Conservation (phyloP, 257 asterid species). For the Cinchona pubescens region DNA sequence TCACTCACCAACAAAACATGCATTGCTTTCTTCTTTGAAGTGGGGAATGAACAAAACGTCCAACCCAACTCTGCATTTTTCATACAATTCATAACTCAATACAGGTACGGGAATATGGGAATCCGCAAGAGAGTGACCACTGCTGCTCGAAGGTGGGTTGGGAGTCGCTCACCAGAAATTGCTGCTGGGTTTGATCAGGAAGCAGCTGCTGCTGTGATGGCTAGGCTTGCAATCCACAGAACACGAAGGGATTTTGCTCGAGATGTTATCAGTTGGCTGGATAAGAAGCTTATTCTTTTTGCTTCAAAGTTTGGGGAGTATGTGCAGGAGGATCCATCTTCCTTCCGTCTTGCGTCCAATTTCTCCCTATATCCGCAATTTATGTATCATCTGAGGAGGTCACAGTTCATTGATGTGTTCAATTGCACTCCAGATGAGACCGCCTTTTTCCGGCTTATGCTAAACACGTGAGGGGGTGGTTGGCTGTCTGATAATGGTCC, state of each 20-base stretch:
- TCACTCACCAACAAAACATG: slow-evolving; percentile 69
- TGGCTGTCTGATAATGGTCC: slow-evolving; percentile 81
- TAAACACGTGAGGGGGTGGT: slow-evolving; percentile 93
- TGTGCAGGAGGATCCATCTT: slow-evolving; percentile 77
- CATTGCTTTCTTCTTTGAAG: slow-evolving; percentile 81
- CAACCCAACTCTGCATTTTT: slow-evolving; percentile 75
- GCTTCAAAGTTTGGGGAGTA: slow-evolving; percentile 88
- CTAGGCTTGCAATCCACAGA: slow-evolving; percentile 68
- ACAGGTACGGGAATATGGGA: slow-evolving; percentile 66
- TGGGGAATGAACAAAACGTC: slow-evolving; percentile 55
- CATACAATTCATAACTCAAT: slow-evolving; percentile 73
- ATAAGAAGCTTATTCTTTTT: slow-evolving; percentile 58
- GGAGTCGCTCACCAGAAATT: slow-evolving; percentile 66
- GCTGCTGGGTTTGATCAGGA: slow-evolving; percentile 89
- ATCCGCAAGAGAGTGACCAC: slow-evolving; percentile 87
- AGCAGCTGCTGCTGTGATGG: slow-evolving; percentile 92
- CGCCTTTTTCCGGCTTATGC: slow-evolving; percentile 68
- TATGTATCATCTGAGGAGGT: slow-evolving; percentile 81
- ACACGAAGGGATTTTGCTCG: slow-evolving; percentile 36
- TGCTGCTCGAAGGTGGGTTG: slow-evolving; percentile 90
- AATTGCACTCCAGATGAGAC: slow-evolving; percentile 90
- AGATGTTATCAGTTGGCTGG: slow-evolving; percentile 85
- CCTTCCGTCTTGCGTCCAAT: slow-evolving; percentile 73
- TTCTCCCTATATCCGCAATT: slow-evolving; percentile 90
- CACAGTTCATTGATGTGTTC: slow-evolving; percentile 82